Evolutionary conservation across 2,329 filamentous ascomycete genomes (phyloP).

Genomic region (Amauroascus niger): DNA sequence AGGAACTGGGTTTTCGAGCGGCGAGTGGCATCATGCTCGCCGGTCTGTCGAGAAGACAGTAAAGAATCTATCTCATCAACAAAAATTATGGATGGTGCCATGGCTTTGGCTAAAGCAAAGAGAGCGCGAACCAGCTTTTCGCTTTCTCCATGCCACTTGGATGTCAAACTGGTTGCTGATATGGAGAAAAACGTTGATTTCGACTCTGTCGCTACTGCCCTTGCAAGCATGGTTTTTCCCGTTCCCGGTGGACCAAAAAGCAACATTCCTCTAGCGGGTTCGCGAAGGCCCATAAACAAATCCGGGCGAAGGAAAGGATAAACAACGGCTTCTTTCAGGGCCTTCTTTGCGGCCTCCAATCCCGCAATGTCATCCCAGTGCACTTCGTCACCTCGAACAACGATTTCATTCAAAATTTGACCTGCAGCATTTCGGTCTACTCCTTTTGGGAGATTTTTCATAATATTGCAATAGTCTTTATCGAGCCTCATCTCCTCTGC

Average conservation of each 20-base stretch:
- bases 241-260: conserved; percentile 96
- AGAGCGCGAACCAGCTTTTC: conserved; percentile 92
- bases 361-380: conserved; percentile 92
- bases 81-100: conserved; percentile 94
- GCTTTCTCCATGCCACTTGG: conserved; percentile 90
- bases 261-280: conserved; percentile 89
- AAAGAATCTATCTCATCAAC: conserved; percentile 97
- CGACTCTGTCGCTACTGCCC: conserved; percentile 89
- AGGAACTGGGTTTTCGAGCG: conserved; percentile 96
- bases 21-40: conserved; percentile 85
- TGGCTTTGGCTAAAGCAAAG: conserved; percentile 75
- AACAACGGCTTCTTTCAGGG: conserved; percentile 88
- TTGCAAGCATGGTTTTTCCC: conserved; percentile 94
- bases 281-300: conserved; percentile 87
- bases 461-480: conserved; percentile 49
- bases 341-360: conserved; percentile 78
- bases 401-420: conserved; percentile 91
- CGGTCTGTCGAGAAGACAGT: conserved; percentile 63
- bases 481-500: conserved; percentile 20
- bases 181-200: conserved; percentile 96
- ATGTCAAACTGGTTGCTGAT: conserved; percentile 84
- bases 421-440: conserved; percentile 74
- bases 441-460: conserved; percentile 70
- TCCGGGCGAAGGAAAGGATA: conserved; percentile 94
- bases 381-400: conserved; percentile 87